These are phyloP conservation scores for Phylloboletellus chloephorus DNA, from an alignment of 1,284 basidiomycete species.

Conservation along the genomic window DNA sequence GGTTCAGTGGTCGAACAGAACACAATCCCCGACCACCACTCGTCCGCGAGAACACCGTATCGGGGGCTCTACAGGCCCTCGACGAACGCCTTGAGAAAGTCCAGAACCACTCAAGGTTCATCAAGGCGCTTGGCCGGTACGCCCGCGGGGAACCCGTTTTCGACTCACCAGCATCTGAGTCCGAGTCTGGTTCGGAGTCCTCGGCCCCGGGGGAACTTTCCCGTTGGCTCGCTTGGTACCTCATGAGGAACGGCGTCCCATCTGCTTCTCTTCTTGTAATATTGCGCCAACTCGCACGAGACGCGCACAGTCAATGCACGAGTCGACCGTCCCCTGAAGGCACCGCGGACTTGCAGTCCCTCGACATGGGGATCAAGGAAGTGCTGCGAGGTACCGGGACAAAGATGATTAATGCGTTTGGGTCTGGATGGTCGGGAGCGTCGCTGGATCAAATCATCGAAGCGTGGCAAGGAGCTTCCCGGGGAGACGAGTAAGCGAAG, in stretches of 20 bases:
- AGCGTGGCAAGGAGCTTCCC: conserved; percentile 41
- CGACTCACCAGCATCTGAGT: conserved; percentile 14
- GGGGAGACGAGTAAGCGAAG: conserved; percentile 15
- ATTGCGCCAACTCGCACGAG: conserved; percentile 51
- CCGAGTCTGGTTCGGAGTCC: conserved; percentile 1
- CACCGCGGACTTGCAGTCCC: conserved; percentile 38
- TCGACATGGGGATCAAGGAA: conserved; percentile 62
- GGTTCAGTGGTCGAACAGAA: conserved; percentile 61
- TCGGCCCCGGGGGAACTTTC: conserved; percentile 31
- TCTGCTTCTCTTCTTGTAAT: conserved; percentile 57
- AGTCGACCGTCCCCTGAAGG: conserved; percentile 42
- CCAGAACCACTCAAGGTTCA: conserved; percentile 42
- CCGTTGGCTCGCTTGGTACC: conserved; percentile 48
- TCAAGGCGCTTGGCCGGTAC: conserved; percentile 46
- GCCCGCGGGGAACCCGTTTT: conserved; percentile 41
- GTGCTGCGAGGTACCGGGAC: conserved; percentile 63
- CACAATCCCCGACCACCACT: conserved; percentile 60
- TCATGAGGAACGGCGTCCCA: conserved; percentile 63
- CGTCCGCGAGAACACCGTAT: conserved; percentile 62
- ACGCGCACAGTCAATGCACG: conserved; percentile 53
- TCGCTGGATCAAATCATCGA: conserved; percentile 59
- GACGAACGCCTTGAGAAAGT: conserved; percentile 50
- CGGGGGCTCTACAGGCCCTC: conserved; percentile 55
- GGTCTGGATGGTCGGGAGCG: conserved; percentile 61
- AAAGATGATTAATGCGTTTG: conserved; percentile 59